These are phyloP conservation scores for Aspergillus sp. DNA, from an alignment of 2,329 filamentous ascomycete species.

Conservation along the genomic window DNA sequence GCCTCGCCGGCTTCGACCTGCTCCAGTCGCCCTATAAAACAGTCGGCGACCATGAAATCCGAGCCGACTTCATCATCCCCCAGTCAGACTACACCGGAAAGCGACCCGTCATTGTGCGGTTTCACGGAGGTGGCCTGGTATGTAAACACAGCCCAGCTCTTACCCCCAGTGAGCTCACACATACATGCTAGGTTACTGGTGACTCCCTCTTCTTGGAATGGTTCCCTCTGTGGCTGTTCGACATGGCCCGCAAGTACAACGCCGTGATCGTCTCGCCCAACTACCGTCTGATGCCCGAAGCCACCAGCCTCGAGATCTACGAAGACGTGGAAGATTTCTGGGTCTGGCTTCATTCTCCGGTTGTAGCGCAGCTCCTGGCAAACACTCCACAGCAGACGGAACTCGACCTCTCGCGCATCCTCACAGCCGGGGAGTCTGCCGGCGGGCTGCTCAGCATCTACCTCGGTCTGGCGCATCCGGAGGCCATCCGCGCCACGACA, in stretches of 20 bases:
- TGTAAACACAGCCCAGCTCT: not conserved
- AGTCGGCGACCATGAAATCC: conserved; percentile 35
- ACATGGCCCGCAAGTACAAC: conserved; percentile 35
- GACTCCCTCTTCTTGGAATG: conserved; percentile 27
- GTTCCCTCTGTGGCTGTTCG: conserved; percentile 35
- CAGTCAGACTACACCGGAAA: conserved; percentile 32
- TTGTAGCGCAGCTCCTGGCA: conserved; percentile 11
- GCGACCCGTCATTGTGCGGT: conserved; percentile 42
- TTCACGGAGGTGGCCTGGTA: conserved; percentile 47
- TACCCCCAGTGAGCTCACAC: too few relatives aligned
- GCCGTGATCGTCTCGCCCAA: conserved; percentile 50
- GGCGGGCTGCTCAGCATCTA: conserved; percentile 30
- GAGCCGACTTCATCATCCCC: conserved; percentile 37
- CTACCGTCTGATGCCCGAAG: conserved; percentile 53
- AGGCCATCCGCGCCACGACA: conserved; percentile 28
- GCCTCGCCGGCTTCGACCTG: conserved; percentile 32
- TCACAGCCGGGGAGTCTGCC: conserved; percentile 29
- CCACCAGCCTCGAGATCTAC: conserved; percentile 46
- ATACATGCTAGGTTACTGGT: conserved; percentile 23
- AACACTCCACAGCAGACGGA: conserved; percentile 11
- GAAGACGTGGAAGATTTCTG: conserved; percentile 50
- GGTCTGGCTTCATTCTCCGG: conserved; percentile 39
- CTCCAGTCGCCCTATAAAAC: conserved; percentile 43
- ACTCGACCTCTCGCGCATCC: conserved; percentile 24
- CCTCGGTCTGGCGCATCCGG: conserved; percentile 24